Evolutionary conservation across 495 filamentous ascomycete genomes (phyloP).

Genomic region (Penicillium desertorum): DNA sequence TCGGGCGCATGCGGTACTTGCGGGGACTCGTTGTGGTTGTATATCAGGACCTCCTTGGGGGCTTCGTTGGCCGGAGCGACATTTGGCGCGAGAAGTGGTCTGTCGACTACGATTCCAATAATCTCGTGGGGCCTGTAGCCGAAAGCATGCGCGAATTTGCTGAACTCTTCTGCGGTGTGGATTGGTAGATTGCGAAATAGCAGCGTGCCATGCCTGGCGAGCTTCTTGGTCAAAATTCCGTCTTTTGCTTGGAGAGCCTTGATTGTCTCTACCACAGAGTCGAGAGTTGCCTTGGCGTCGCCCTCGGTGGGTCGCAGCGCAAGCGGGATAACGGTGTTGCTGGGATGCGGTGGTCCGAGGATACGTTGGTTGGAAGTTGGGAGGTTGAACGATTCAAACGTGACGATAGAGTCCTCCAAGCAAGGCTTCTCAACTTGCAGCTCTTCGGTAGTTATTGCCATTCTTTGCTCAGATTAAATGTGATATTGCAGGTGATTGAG

Average conservation of each 20-base stretch:
- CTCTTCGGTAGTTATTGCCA: constrained; percentile 14
- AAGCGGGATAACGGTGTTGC: constrained; percentile 41
- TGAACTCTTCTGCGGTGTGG: constrained; percentile 42
- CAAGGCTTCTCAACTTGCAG: constrained; percentile 5
- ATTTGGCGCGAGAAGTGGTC: constrained; percentile 51
- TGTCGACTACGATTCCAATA: constrained; percentile 54
- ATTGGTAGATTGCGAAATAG: constrained; percentile 39
- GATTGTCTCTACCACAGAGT: constrained; percentile 32
- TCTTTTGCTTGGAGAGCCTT: constrained; percentile 50
- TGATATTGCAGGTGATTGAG: neutral
- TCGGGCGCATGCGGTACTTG: constrained; percentile 54
- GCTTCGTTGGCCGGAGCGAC: constrained; percentile 55
- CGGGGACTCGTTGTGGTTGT: constrained; percentile 56
- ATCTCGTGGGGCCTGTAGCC: constrained; percentile 55
- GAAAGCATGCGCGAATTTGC: constrained; percentile 54
- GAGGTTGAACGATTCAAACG: constrained; percentile 63
- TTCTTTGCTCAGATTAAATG: neutral
- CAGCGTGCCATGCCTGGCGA: constrained; percentile 42
- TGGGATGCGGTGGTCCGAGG: constrained; percentile 42
- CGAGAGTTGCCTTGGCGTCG: constrained; percentile 25
- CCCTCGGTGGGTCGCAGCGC: constrained; percentile 36
- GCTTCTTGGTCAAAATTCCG: constrained; percentile 58
- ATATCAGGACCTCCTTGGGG: constrained; percentile 50
- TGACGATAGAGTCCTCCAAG: constrained; percentile 10
- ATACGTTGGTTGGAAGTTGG: constrained; percentile 55